Evolutionary conservation across 257 asterid species (phyloP), one percentile per base, ranked within the genome.

Genomic region (Solanum sitiens): DNA sequence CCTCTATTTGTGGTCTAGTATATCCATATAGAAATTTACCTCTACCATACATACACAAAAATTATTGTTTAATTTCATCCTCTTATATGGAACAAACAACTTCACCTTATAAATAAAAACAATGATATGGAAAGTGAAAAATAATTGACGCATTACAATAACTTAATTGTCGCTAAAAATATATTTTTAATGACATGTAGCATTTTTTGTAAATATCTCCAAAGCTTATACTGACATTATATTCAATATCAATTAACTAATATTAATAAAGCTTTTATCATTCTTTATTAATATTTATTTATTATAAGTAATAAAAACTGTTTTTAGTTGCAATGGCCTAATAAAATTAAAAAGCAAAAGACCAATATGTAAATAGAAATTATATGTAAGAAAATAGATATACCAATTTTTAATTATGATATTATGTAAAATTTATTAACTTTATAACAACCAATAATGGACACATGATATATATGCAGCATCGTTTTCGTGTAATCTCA

Each of bases 161-260:
- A 8, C 0, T 20, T 56, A 16, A 53, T 2, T 53, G 1, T 20
- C 1, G 4, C 0, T 56, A 56, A 56, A 56, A 56, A 20, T 7
- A 56, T 20, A 20, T 56, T 56, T 56, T 56, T 56, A 56, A 1
- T 0, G 1, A 0, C 0, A 56, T 56, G 8, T 56, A 20, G 3
- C 1, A 56, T 3, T 20, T 1, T 20, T 56, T 56, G 25, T 0
- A 0, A 56, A 56, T 7, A 2, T 20, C 25, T 2, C 5, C 21
- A 56, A 56, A 56, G 3, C 2, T 20, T 20, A 10, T 20, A 7
- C 1, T 3, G 5, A 0, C 5, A 20, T 20, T 56, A 0, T 20
- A 56, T 56, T 0, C 2, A 56, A 56, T 20, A 56, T 56, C 11
- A 56, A 2, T 56, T 20, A 56, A 56, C 25, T 20, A 56, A 56